These are phyloP conservation scores for Strigomonas culicis DNA, from an alignment of 208 protist species.

Conservation along the genomic window DNA sequence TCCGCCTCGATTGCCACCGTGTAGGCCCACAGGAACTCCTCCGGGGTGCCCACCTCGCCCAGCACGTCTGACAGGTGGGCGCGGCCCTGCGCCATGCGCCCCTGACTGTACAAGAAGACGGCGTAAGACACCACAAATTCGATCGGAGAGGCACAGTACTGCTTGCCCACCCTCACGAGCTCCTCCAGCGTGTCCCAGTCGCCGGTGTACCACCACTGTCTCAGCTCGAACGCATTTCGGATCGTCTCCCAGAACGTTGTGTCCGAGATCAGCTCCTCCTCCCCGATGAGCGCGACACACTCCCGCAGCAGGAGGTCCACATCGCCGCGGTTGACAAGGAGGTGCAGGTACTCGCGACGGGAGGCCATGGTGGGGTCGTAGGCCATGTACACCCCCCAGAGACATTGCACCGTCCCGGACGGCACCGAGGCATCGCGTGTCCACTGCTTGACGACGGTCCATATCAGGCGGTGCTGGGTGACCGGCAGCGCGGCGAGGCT, in stretches of 20 bases:
- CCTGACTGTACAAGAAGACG: constrained; percentile 71
- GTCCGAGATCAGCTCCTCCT: constrained; percentile 31
- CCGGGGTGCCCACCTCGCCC: constrained; percentile 39
- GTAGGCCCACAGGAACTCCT: constrained; percentile 46
- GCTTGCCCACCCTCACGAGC: constrained; percentile 37
- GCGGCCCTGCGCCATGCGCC: constrained; percentile 42
- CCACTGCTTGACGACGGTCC: constrained; percentile 56
- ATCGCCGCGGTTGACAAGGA: constrained; percentile 47
- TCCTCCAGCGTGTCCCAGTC: constrained; percentile 29
- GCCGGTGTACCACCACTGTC: constrained; percentile 41
- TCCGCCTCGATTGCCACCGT: constrained; percentile 56
- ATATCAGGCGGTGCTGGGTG: constrained; percentile 78
- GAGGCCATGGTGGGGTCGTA: constrained; percentile 45
- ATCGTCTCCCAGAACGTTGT: constrained; percentile 64
- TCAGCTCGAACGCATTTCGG: constrained; percentile 42
- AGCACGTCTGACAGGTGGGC: constrained; percentile 36
- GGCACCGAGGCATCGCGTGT: constrained; percentile 38
- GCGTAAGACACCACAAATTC: constrained; percentile 47
- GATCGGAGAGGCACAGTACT: constrained; percentile 44
- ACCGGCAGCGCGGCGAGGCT: constrained; percentile 51
- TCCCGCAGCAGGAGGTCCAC: constrained; percentile 49
- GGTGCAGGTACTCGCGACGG: constrained; percentile 56
- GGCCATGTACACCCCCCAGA: constrained; percentile 60
- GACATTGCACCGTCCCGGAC: constrained; percentile 30
- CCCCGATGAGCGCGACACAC: background rate